phyloP scores from a whole-genome alignment of 768 basidiomycete species.

The Collybia mongolica region DNA sequence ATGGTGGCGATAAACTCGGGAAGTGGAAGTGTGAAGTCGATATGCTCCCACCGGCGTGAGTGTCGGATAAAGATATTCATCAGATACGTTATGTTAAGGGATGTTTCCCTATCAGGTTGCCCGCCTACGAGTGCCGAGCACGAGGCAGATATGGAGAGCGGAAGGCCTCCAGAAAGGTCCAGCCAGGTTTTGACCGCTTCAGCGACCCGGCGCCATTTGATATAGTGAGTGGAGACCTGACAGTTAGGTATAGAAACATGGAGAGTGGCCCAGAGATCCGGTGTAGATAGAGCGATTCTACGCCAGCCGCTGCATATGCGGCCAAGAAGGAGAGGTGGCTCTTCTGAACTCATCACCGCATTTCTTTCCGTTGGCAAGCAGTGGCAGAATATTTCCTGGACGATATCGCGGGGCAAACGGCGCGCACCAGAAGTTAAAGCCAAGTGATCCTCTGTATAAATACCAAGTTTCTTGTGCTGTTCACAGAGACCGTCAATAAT shows the following conservation, averaged over 20 bases:
- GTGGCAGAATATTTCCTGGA: slow-evolving; percentile 2
- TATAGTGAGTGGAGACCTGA: not conserved
- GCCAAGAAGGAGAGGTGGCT: slow-evolving; percentile 3
- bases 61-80: not conserved
- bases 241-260: not conserved
- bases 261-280: not conserved
- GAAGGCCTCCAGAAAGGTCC: not conserved
- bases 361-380: not conserved
- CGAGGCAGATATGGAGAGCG: slow-evolving; percentile 2
- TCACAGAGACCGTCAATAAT: not conserved
- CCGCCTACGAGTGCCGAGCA: not conserved
- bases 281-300: not conserved
- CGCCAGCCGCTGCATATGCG: slow-evolving; percentile 3
- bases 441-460: not conserved
- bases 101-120: not conserved
- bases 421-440: not conserved
- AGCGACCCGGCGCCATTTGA: not conserved
- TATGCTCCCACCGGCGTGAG: not conserved
- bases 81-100: not conserved
- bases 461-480: not conserved
- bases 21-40: not conserved
- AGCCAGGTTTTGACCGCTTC: slow-evolving; percentile 3
- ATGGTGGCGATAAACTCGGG: not conserved
- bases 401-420: not conserved
- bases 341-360: not conserved